phyloP scores from a whole-genome alignment of 768 basidiomycete genomes.

The Brasilioporus rufonigricans region DNA sequence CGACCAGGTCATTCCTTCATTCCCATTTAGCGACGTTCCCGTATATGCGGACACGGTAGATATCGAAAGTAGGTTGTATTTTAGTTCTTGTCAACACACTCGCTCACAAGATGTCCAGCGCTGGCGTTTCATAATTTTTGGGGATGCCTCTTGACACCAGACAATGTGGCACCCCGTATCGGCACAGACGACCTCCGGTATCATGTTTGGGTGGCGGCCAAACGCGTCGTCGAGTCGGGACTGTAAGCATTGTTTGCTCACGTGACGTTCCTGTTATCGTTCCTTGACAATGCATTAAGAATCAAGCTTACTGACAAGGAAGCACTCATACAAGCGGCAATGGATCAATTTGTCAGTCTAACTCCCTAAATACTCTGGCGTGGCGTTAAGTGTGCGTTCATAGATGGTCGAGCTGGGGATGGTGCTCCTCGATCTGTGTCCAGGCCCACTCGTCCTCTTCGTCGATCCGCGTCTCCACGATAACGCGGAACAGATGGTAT shows the following conservation, averaged over 20 bases:
- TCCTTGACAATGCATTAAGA: neutral
- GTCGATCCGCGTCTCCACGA: constrained; percentile 48
- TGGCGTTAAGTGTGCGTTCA: neutral
- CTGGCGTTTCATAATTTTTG: constrained; percentile 33
- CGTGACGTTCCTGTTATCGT: neutral
- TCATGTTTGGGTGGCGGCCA: constrained; percentile 35
- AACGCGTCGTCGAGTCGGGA: constrained; percentile 29
- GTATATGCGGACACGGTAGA: constrained; percentile 41
- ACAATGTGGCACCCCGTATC: constrained; percentile 27
- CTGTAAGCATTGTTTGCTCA: constrained; percentile 5
- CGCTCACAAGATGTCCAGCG: constrained; percentile 18
- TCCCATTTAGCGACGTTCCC: constrained; percentile 28
- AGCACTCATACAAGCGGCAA: constrained; percentile 18
- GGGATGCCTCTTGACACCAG: constrained; percentile 36
- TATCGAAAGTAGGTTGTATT: constrained; percentile 38
- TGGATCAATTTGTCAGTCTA: constrained; percentile 33
- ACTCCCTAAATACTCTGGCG: neutral
- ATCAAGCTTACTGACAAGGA: constrained; percentile 13
- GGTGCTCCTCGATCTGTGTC: constrained; percentile 41
- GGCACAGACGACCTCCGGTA: constrained; percentile 28
- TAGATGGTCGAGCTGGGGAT: constrained; percentile 53
- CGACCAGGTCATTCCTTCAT: constrained; percentile 33
- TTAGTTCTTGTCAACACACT: neutral
- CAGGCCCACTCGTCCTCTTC: constrained; percentile 49
- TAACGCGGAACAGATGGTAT: constrained; percentile 38